phyloP scores from a whole-genome alignment of 192 early-diverging fungal species.

The Dimargaris cristalligena region DNA sequence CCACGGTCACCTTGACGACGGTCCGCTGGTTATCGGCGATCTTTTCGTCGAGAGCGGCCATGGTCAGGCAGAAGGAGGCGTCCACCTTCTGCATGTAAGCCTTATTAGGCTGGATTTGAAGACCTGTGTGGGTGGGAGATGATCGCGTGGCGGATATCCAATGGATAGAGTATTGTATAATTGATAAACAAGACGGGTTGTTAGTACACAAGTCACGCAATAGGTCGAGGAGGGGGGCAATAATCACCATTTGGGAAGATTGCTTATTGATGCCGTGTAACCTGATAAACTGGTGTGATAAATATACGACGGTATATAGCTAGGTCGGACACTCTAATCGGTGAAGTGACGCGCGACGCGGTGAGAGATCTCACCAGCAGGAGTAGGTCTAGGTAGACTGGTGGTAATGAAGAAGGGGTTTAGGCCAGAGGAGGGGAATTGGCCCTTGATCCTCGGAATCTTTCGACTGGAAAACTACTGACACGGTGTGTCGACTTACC shows the following conservation, averaged over 20 bases:
- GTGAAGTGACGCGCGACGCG: neutral
- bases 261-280: neutral
- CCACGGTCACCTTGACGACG: conserved; percentile 47
- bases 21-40: conserved; percentile 35
- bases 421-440: neutral
- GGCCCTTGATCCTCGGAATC: neutral
- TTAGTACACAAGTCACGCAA: too few species aligned
- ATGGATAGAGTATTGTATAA: too few species aligned
- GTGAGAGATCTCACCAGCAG: neutral
- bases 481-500: neutral
- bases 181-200: too few species aligned
- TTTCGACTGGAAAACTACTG: neutral
- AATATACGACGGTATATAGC: too few species aligned
- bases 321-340: neutral
- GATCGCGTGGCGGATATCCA: neutral
- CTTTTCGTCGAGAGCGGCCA: conserved; percentile 45
- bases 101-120: neutral
- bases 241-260: neutral
- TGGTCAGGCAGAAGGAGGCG: neutral
- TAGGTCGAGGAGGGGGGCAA: neutral
- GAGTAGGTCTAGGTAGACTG: neutral
- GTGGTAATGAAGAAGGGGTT: neutral
- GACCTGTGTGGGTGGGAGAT: neutral
- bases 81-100: neutral
- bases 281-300: neutral